phyloP scores from a whole-genome alignment of 768 basidiomycete species.

The Russula griseocarnosa region DNA sequence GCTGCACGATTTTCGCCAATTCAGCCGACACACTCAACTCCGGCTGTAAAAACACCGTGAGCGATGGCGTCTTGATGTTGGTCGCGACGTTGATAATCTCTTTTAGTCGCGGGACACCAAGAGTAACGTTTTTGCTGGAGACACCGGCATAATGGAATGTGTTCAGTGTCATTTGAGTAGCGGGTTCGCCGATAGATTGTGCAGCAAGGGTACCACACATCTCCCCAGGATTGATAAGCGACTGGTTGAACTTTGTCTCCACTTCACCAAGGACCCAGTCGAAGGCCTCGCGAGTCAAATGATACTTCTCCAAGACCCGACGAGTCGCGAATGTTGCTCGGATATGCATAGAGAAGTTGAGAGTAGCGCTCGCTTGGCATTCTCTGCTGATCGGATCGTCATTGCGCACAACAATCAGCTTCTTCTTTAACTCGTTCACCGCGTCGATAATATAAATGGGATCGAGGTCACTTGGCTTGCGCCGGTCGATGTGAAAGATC shows the following conservation, averaged over 20 bases:
- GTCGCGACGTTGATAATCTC: constrained; percentile 99
- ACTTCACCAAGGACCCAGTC: constrained; percentile 97
- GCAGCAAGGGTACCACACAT: constrained; percentile 99
- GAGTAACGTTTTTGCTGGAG: constrained; percentile 98
- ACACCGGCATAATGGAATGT: constrained; percentile 99
- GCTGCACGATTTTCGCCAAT: constrained; percentile 83
- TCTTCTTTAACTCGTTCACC: constrained; percentile 67
- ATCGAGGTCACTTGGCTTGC: constrained; percentile 89
- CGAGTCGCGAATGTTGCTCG: constrained; percentile 85
- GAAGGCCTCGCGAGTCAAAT: constrained; percentile 89
- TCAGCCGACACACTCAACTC: constrained; percentile 57
- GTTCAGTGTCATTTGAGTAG: constrained; percentile 99
- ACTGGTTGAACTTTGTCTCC: constrained; percentile 92
- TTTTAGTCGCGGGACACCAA: constrained; percentile 98
- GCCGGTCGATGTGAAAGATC: constrained; percentile 94
- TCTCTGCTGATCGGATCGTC: constrained; percentile 68
- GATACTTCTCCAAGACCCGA: constrained; percentile 82
- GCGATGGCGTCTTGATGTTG: constrained; percentile 96
- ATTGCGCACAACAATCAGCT: constrained; percentile 85
- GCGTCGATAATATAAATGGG: constrained; percentile 82
- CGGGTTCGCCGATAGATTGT: constrained; percentile 98
- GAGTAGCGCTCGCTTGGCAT: constrained; percentile 83
- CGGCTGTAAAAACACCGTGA: constrained; percentile 84
- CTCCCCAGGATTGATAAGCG: constrained; percentile 89
- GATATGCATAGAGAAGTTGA: constrained; percentile 91